These are phyloP conservation scores for Melocanna baccifera DNA, from an alignment of 176 grass and related monocot species.

Conservation along the genomic window DNA sequence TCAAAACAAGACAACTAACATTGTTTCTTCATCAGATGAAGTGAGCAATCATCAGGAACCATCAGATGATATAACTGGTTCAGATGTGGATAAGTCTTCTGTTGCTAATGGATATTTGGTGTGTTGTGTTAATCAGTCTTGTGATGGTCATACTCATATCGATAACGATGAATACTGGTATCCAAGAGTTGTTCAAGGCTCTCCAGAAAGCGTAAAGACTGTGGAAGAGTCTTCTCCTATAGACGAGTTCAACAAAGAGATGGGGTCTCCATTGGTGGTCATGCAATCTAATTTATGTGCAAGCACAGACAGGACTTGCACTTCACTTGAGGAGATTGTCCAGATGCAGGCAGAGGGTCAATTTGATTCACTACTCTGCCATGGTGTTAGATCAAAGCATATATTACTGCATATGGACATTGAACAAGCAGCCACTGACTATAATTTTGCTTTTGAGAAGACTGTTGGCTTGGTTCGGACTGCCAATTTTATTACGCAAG, in stretches of 20 bases:
- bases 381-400: conserved; percentile 29
- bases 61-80: not conserved
- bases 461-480: conserved; percentile 20
- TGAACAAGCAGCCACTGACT: conserved; percentile 10
- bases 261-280: not conserved
- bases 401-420: conserved; percentile 18
- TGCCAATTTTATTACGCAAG: conserved; percentile 32
- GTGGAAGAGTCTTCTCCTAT: conserved; percentile 22
- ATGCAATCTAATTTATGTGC: conserved; percentile 37
- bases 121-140: conserved; percentile 26
- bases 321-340: conserved; percentile 34
- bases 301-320: conserved; percentile 18
- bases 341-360: conserved; percentile 30
- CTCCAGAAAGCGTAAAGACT: not conserved
- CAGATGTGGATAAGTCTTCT: conserved; percentile 35
- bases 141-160: conserved; percentile 5
- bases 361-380: conserved; percentile 32
- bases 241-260: conserved; percentile 5
- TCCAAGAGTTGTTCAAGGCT: conserved; percentile 20
- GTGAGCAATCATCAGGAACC: conserved; percentile 7
- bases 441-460: conserved; percentile 41
- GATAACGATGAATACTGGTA: conserved; percentile 14
- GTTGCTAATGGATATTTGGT: conserved; percentile 17
- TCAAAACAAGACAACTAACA: conserved; percentile 20
- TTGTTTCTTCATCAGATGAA: conserved; percentile 30